A percentile compares a stretch with the other conserved stretches of the same genome.
These are phyloP conservation scores for Apophysomyces variabilis DNA, from an alignment of 371 early-diverging fungal species.

Conservation along the genomic window DNA sequence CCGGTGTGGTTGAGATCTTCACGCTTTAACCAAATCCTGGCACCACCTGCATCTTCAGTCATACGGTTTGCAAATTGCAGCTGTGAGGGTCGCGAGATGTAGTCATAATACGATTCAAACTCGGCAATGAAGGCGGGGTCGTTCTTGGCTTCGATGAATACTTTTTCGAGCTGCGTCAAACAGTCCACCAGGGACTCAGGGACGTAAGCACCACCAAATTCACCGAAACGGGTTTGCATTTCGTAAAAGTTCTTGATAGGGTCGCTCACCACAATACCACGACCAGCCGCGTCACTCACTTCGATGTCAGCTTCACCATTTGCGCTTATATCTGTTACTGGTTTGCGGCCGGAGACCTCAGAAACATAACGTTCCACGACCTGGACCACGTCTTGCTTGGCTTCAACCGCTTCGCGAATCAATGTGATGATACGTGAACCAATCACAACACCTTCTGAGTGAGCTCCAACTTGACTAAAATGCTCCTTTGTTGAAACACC, in stretches of 20 bases:
- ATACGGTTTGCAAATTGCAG: constrained; percentile 87
- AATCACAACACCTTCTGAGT: constrained; percentile 95
- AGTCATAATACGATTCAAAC: constrained; percentile 87
- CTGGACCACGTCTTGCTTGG: constrained; percentile 49
- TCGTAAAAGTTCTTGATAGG: constrained; percentile 52
- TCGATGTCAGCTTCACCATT: constrained; percentile 44
- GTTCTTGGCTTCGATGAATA: constrained; percentile 77
- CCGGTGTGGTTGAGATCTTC: constrained; percentile 99
- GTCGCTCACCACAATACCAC: constrained; percentile 21
- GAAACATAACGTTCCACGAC: constrained; percentile 64
- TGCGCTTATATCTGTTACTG: constrained; percentile 22
- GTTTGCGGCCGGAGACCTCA: constrained; percentile 64
- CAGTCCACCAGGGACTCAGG: constrained; percentile 96
- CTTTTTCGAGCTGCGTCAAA: constrained; percentile 85
- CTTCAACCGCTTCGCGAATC: constrained; percentile 65
- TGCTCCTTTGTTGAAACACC: constrained; percentile 92
- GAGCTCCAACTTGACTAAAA: constrained; percentile 81
- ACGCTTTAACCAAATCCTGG: constrained; percentile 96
- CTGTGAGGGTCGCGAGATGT: constrained; percentile 90
- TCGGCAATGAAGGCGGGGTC: constrained; percentile 92
- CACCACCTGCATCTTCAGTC: constrained; percentile 82
- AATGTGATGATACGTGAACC: constrained; percentile 89
- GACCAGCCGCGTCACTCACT: constrained; percentile 28
- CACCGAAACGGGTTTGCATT: constrained; percentile 84
- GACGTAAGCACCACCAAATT: constrained; percentile 96